Conservation (phyloP, 371 early-diverging fungal species). For the Haplosporangium sp. region DNA sequence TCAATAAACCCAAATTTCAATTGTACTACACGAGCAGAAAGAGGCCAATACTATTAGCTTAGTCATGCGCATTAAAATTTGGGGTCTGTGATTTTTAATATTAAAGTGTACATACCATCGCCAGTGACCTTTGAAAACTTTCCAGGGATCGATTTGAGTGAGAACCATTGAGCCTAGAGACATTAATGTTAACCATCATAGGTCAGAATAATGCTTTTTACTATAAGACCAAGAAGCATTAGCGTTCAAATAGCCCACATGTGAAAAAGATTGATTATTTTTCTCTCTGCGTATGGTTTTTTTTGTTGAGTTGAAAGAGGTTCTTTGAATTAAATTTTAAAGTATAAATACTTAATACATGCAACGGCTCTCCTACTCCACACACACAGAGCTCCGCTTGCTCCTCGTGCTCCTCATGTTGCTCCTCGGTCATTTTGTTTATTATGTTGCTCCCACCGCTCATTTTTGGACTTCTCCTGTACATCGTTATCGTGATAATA, state of each 20-base stretch:
- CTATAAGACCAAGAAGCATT: neutral
- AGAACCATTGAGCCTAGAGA: constrained; percentile 37
- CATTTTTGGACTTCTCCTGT: constrained; percentile 1
- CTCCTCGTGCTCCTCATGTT: constrained; percentile 1
- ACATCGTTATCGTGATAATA: neutral
- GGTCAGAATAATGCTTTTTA: neutral
- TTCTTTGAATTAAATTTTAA: constrained; percentile 1
- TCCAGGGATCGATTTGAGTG: constrained; percentile 41
- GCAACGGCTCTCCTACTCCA: constrained; percentile 7
- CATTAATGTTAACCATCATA: neutral
- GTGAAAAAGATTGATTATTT: neutral
- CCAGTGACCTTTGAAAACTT: constrained; percentile 50
- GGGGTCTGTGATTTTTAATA: neutral
- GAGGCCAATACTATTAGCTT: neutral
- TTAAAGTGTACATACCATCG: constrained; percentile 33
- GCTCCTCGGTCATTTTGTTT: constrained; percentile 2
- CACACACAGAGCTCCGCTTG: neutral
- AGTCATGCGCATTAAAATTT: neutral
- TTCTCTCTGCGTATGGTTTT: too few relatives aligned
- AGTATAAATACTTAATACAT: neutral
- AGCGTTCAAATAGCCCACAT: neutral
- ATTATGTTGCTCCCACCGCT: neutral
- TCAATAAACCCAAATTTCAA: constrained; percentile 54
- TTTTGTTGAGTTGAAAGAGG: neutral
- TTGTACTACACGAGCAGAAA: constrained; percentile 18